phyloP scores from a whole-genome alignment of 2,329 filamentous ascomycete species.

The Biscogniauxia marginata region DNA sequence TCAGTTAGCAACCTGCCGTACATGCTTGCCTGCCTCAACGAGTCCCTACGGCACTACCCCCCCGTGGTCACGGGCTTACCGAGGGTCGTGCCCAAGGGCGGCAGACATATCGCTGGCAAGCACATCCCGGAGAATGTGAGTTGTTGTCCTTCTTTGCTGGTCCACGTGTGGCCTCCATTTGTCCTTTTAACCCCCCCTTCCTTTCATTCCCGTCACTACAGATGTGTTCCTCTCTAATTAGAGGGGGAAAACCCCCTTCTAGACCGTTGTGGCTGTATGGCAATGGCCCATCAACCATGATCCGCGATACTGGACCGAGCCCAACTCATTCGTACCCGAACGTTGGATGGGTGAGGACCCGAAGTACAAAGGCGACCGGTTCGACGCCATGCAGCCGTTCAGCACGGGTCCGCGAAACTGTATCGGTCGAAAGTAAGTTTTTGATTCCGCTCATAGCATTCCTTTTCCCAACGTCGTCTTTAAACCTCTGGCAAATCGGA shows the following conservation, averaged over 20 bases:
- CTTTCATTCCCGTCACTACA: not conserved
- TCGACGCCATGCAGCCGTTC: conserved; percentile 38
- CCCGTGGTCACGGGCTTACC: conserved; percentile 28
- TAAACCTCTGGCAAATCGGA: not conserved
- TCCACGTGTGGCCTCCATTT: no score
- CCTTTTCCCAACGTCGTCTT: not conserved
- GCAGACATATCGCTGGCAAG: conserved; percentile 24
- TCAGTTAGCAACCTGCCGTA: conserved; percentile 37
- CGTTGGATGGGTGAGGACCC: conserved; percentile 33
- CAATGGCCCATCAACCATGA: conserved; percentile 38
- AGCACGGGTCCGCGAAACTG: conserved; percentile 40
- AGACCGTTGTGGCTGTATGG: conserved; percentile 38
- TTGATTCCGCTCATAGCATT: not conserved
- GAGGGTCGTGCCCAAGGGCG: conserved; percentile 25
- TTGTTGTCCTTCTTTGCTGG: not conserved
- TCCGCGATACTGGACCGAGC: conserved; percentile 36
- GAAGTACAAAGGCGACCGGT: conserved; percentile 33
- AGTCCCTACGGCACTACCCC: conserved; percentile 43
- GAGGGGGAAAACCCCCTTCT: no score
- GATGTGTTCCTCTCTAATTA: not conserved
- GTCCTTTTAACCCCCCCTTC: not conserved
- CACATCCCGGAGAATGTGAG: conserved; percentile 28
- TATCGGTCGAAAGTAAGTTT: conserved; percentile 39
- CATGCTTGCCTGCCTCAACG: conserved; percentile 42
- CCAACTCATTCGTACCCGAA: conserved; percentile 40